phyloP scores from a whole-genome alignment of 306 rosid genomes.

The Ammopiptanthus mongolicus region DNA sequence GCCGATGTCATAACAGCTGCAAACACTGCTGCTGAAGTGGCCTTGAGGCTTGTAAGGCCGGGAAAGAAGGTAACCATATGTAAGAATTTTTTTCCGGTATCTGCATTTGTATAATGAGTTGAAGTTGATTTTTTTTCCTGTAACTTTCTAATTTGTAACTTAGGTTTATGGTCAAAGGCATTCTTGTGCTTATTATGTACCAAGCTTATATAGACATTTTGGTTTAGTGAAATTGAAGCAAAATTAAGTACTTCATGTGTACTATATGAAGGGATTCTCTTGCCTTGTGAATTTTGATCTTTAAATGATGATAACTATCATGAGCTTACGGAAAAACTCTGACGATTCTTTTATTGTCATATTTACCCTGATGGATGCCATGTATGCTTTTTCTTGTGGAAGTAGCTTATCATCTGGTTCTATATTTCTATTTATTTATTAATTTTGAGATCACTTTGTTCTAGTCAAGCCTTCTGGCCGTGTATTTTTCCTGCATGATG shows the following conservation, averaged over 20 bases:
- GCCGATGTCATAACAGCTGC: conserved; percentile 97
- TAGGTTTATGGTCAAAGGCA: background rate
- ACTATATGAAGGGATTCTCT: background rate
- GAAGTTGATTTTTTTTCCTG: background rate
- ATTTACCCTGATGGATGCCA: conserved; percentile 47
- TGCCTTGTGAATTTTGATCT: conserved; percentile 1
- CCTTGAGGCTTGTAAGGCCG: conserved; percentile 89
- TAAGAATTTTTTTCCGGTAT: background rate
- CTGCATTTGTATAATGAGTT: background rate
- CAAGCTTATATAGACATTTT: background rate
- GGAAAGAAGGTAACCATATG: conserved; percentile 62
- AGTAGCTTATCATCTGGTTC: background rate
- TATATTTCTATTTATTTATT: background rate
- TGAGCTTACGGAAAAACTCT: conserved; percentile 30
- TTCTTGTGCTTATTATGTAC: background rate
- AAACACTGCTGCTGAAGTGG: conserved; percentile 99
- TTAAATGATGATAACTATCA: conserved; percentile 34
- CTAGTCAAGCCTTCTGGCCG: background rate
- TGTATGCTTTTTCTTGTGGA: background rate
- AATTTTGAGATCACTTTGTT: background rate
- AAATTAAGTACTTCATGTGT: background rate
- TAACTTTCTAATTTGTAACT: background rate
- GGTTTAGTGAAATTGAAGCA: too few relatives aligned
- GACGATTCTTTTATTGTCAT: conserved; percentile 36
- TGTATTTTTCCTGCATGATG: background rate